Evolutionary conservation across 495 filamentous ascomycete genomes (phyloP).

Genomic region (Xylaria longipes): DNA sequence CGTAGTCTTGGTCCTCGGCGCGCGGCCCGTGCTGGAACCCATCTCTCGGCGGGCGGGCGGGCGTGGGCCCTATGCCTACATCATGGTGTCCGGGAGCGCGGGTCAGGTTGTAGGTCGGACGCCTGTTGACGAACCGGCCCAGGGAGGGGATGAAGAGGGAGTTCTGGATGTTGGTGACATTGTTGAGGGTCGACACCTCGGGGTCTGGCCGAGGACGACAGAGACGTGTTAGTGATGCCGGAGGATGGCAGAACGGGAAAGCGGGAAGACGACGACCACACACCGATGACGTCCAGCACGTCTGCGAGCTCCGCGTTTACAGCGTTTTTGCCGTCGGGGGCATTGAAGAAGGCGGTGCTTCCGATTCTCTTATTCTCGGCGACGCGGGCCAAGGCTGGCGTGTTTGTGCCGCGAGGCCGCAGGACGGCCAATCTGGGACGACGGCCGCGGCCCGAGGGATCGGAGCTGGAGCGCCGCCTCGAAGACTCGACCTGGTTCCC

Average conservation of each 20-base stretch:
- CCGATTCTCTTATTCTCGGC: constrained; percentile 29
- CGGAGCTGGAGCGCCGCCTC: constrained; percentile 38
- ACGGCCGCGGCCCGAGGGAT: constrained; percentile 33
- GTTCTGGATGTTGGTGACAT: constrained; percentile 80
- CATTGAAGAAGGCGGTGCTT: constrained; percentile 43
- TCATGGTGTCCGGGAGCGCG: constrained; percentile 44
- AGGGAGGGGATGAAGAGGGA: constrained; percentile 78
- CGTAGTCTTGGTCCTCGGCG: constrained; percentile 32
- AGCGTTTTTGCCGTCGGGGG: constrained; percentile 43
- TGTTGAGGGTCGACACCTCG: constrained; percentile 74
- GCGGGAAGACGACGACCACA: constrained; percentile 30
- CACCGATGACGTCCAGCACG: constrained; percentile 74
- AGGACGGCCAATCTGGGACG: constrained; percentile 33
- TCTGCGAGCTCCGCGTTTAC: constrained; percentile 69
- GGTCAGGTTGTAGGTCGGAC: constrained; percentile 76
- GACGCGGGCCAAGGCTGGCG: constrained; percentile 26
- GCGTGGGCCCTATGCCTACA: constrained; percentile 22
- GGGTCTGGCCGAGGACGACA: constrained; percentile 63
- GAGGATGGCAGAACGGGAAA: neutral
- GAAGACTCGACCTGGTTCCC: constrained; percentile 7
- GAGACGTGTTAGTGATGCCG: neutral
- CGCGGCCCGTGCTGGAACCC: constrained; percentile 29
- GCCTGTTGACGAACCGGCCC: constrained; percentile 68
- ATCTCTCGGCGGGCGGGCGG: constrained; percentile 27
- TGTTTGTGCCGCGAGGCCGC: constrained; percentile 32